Evolutionary conservation across 1,284 basidiomycete genomes (phyloP), one percentile per base, ranked within the genome.

Genomic region (Amylostereum areolatum): DNA sequence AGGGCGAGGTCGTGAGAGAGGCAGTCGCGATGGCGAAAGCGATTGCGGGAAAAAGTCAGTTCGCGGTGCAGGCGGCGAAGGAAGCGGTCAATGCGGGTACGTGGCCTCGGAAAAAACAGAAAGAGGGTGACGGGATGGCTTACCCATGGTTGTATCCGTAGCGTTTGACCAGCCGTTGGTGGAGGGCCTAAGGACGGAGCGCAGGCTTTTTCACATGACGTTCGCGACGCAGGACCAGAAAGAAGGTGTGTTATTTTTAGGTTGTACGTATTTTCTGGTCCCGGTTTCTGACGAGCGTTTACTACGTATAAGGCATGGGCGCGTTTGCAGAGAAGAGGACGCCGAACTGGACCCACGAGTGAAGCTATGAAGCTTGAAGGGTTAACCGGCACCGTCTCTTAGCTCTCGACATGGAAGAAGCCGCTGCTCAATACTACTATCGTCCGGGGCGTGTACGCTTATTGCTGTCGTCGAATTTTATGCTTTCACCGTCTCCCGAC

Each of bases 171-270:
- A 93, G 54, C 78, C 81, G 4, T 74, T 99, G 45, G 69, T 77
- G 8, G 89, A 97, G 64, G 97, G 96, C 1, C 68, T 97, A 57
- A 77, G 84, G 54, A 85, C 94, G 58, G 96, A 99, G 70, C 78
- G 93, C 54, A 77, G 93, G 57, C 71, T 96, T 45, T 98, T 98
- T 88, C 91, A 98, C 61, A 78, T 84, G 46, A 70, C 96, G 55
- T 99, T 99, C 60, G 93, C 93, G n/a, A 98, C 96, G 40, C 81
- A 88, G 54, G 96, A 99, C 67, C 96, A 98, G 74, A 98, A 98
- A 77, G 94, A 98, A 72, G 92, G 91, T 87, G 58, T 56, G 83
- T 67, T 5, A 18, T 18, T 18, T 18, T 18, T 18, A 18, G 32
- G 24, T 5, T 51, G 29, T 54, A 32, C 7, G 36, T 28, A 34